These are phyloP conservation scores for Podaxis sp. DNA, from an alignment of 768 basidiomycete species.

Conservation along the genomic window DNA sequence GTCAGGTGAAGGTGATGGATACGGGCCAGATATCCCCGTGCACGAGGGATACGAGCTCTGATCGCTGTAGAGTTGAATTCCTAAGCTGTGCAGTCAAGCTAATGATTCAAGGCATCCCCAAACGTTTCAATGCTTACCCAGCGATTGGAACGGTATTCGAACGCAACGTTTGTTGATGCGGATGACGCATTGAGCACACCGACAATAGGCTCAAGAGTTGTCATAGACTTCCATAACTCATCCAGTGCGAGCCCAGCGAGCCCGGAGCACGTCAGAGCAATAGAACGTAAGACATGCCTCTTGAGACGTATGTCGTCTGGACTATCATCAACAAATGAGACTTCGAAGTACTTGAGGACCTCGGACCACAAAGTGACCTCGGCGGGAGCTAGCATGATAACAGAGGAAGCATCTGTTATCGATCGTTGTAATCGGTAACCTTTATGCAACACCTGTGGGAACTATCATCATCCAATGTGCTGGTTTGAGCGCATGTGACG, in stretches of 20 bases:
- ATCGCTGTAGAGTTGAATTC: background rate
- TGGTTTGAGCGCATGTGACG: no score
- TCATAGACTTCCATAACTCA: background rate
- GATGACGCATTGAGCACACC: background rate
- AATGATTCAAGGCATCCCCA: background rate
- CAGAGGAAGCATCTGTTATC: no score
- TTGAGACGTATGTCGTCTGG: background rate
- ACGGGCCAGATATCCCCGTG: background rate
- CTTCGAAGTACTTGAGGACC: background rate
- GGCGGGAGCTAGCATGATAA: no score
- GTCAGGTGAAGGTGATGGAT: background rate
- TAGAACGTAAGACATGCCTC: background rate
- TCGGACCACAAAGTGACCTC: background rate
- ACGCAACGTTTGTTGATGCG: background rate
- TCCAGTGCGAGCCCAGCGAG: background rate
- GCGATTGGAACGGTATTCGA: background rate
- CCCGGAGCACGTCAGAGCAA: background rate
- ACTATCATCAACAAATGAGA: background rate
- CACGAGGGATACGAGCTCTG: background rate
- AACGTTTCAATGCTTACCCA: background rate
- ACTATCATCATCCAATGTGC: no score
- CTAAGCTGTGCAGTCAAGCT: background rate
- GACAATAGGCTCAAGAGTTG: background rate
- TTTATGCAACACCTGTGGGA: no score
- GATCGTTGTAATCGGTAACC: no score